These are phyloP conservation scores for Pinus tabuliformis DNA, from an alignment of 75 land plant species.

Conservation along the genomic window DNA sequence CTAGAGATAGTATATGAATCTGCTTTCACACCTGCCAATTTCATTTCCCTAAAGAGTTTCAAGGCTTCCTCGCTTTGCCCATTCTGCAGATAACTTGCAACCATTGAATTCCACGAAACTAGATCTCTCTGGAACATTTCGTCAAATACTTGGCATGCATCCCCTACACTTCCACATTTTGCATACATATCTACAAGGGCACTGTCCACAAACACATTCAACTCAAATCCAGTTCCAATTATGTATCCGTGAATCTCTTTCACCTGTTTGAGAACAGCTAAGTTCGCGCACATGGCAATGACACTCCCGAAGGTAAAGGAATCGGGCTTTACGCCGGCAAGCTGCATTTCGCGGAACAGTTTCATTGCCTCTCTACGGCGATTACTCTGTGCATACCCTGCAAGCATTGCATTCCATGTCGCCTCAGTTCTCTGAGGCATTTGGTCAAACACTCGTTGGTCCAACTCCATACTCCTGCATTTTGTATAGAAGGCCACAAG, in stretches of 20 bases:
- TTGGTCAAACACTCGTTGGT: conserved; percentile 13
- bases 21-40: conserved; percentile 9
- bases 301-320: conserved; percentile 35
- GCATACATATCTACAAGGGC: neutral
- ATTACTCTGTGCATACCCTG: conserved; percentile 37
- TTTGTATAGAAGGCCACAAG: conserved; percentile 18
- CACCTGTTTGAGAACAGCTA: conserved; percentile 13
- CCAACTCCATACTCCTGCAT: no score
- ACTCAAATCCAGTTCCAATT: no score
- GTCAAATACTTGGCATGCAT: no score
- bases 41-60: conserved; percentile 26
- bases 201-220: no score
- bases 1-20: conserved; percentile 47
- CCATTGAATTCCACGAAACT: no score
- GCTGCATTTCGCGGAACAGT: conserved; percentile 25
- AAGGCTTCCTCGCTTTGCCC: conserved; percentile 22
- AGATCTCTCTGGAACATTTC: no score
- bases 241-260: conserved; percentile 22
- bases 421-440: conserved; percentile 29
- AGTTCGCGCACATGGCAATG: conserved; percentile 38
- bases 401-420: conserved; percentile 47
- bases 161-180: no score
- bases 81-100: conserved; percentile 2
- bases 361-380: conserved; percentile 27
- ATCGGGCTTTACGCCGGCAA: conserved; percentile 28